Conservation (phyloP, 208 protist species). For the Leishmania braziliensis region DNA sequence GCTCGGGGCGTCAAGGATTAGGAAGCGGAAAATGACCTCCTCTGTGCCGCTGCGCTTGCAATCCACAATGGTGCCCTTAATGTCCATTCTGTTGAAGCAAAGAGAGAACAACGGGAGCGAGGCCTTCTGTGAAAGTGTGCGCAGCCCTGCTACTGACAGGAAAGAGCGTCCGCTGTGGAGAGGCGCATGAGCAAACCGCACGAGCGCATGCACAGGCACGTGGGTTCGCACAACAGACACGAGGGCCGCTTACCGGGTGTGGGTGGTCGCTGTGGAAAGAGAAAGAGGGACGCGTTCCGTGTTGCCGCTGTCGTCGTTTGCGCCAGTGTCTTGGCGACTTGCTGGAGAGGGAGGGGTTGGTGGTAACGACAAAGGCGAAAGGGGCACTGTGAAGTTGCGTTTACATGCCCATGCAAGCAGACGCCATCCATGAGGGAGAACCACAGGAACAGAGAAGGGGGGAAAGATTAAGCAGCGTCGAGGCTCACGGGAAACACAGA, state of each 20-base stretch:
- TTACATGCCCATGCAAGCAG: not conserved
- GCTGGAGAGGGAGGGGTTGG: not conserved
- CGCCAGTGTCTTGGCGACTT: not conserved
- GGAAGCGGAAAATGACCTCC: conserved; percentile 66
- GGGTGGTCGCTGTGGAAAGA: not conserved
- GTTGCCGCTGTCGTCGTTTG: not conserved
- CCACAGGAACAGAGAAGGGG: not conserved
- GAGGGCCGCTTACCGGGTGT: not conserved
- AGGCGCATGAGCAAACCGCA: not conserved
- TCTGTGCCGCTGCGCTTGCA: conserved; percentile 58
- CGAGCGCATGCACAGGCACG: not conserved
- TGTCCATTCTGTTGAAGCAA: conserved; percentile 52
- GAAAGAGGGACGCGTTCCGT: not conserved
- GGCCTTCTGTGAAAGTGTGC: not conserved
- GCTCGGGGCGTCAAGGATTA: conserved; percentile 88
- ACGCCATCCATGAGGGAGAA: not conserved
- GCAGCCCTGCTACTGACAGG: not conserved
- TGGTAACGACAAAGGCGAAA: not conserved
- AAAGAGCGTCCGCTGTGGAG: not conserved
- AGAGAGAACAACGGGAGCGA: not conserved
- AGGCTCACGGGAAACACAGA: too few relatives aligned
- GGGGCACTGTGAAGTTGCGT: not conserved
- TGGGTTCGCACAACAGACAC: not conserved
- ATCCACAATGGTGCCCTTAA: conserved; percentile 85
- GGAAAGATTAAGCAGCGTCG: not conserved